Evolutionary conservation across 2,329 filamentous ascomycete species (phyloP), one percentile per base, ranked within the genome.

Genomic region (Shiraia sp.): DNA sequence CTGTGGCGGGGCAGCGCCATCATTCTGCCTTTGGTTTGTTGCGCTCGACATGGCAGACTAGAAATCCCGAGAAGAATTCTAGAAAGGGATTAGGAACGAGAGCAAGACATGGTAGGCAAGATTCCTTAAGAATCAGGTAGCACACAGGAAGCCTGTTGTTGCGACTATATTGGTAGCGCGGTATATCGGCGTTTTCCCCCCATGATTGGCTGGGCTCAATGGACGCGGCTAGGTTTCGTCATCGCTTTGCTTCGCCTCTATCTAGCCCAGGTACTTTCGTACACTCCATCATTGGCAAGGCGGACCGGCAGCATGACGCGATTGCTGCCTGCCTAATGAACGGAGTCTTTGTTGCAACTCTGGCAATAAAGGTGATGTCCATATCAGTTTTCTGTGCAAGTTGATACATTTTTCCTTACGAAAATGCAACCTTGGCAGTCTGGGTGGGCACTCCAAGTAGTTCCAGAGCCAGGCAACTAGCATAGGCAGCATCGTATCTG

Each of bases 31-130:
- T 42, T 46, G 45, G 36, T 46, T 45, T 7, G 54, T 49, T n/a
- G 57, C 52, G 44, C 44, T 49, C 40, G 55, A 53, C 57, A 60
- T 60, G 19, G 42, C 29, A 33, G 17, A 39, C 16, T 37, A n/a
- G 8, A 32, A 9, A 15, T 32, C 12, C 13, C 24, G 32, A 14
- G 32, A 32, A 25, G 39, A 40, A 34, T 32, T 43, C 47, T 15
- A 37, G 37, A 17, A 29, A 29, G 13, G 10, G 14, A 37, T 31
- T 9, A 36, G 17, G 23, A 23, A 9, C 33, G 26, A 27, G 19
- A 14, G n/a, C 13, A 31, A 34, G 16, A 14, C 13, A 4, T 29
- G 17, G 27, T 22, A 6, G 15, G 13, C 15, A 15, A 23, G 7
- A 17, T 27, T 23, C 10, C 15, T 17, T 29, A 40, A 15, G 25